Base-by-base conservation (phyloP, 2,329 filamentous ascomycete genomes). In the Calonectria pauciramosa region DNA sequence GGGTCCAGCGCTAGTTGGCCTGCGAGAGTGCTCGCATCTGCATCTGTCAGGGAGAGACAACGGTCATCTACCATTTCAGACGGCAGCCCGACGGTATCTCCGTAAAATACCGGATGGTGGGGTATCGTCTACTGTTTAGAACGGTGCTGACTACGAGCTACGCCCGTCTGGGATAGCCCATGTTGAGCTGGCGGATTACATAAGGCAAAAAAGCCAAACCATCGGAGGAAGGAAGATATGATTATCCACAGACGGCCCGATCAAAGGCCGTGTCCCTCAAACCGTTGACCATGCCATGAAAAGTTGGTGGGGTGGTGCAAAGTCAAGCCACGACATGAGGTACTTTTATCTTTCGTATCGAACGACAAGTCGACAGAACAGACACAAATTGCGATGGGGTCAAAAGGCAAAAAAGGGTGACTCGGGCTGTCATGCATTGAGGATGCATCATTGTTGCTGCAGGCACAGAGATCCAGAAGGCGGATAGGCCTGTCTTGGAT, bases 241-340 rank as follows among this genome's bases (percentile, higher is more conserved):
- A 73, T 73, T 67, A 66, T 73, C 71, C 71, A 60, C 41, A 70
- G 60, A 73, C 67, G 71, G 71, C 59, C 71, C 71, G 71, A 73
- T 66, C 71, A 52, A 63, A 38, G 47, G 26, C 51, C 52, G 66
- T 63, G 59, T 49, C 32, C 69, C 49, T 60, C 47, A 36, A 52
- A 23, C 23, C 52, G 49, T 65, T 47, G 60, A 69, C 47, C 44
- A 68, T 63, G 70, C 52, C 56, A 56, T 63, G 54, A 65, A 72
- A 70, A 47, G 28, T 54, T 67, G 67, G 71, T 69, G 71, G 71
- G 71, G 71, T 73, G 71, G 71, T 65, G 32, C 67, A 63, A 69
- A 73, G 60, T 66, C 71, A 65, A 73, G 71, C 71, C 67, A 70
- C 60, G 60, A 73, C 65, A 68, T 60, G 66, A 73, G 71, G 66